A percentile compares a stretch with the other conserved stretches of the same genome.
Evolutionary conservation across 768 basidiomycete genomes (phyloP).

Genomic region (Nevesoporus exiguus): DNA sequence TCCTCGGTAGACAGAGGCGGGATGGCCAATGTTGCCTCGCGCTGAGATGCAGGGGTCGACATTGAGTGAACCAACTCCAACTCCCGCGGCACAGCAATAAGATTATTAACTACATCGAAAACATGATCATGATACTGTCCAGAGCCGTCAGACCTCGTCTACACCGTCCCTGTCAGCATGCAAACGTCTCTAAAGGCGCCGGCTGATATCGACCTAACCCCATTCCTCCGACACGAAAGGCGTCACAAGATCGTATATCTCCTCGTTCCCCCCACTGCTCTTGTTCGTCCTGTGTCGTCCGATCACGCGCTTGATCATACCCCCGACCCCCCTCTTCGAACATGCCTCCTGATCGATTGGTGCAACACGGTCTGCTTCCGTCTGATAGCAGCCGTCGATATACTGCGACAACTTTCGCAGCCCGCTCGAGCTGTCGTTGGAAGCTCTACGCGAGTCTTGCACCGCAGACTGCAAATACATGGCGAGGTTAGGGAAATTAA

Average conservation of each 20-base stretch:
- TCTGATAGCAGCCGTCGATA: constrained; percentile 65
- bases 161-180: too few relatives aligned
- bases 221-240: constrained; percentile 78
- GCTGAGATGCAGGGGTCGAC: constrained; percentile 6
- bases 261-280: constrained; percentile 61
- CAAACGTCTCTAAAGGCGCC: too few relatives aligned
- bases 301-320: constrained; percentile 61
- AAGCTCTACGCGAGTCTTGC: constrained; percentile 61
- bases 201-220: constrained; percentile 42
- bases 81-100: background rate
- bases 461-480: constrained; percentile 71
- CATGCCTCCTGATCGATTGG: constrained; percentile 35
- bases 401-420: constrained; percentile 66
- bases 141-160: too few relatives aligned
- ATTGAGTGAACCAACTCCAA: background rate
- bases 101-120: background rate
- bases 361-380: constrained; percentile 27
- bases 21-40: constrained; percentile 26
- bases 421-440: constrained; percentile 57
- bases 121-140: background rate
- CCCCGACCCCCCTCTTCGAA: constrained; percentile 42
- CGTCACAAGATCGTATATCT: constrained; percentile 78
- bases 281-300: constrained; percentile 45
- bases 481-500: constrained; percentile 72
- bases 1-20: constrained; percentile 55